These are phyloP conservation scores for Suillus subaureus DNA, from an alignment of 768 basidiomycete species.

Conservation along the genomic window DNA sequence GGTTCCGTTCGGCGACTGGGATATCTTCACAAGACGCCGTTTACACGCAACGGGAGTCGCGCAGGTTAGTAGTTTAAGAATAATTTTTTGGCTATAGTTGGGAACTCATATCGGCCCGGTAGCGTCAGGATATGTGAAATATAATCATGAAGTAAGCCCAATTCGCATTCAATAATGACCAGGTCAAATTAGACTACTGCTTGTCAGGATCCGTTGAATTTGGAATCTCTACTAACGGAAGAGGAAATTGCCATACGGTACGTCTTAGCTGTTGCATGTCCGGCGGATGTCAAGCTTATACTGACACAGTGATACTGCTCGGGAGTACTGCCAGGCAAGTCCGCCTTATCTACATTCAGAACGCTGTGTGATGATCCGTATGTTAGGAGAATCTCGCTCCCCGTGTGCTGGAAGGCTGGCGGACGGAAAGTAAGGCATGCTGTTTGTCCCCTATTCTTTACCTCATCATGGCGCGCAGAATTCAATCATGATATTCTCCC, in stretches of 20 bases:
- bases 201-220: slow-evolving; percentile 76
- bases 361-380: not conserved
- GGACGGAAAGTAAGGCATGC: slow-evolving; percentile 71
- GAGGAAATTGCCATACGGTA: slow-evolving; percentile 91
- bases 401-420: slow-evolving; percentile 86
- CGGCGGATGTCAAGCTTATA: not conserved
- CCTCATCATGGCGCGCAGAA: slow-evolving; percentile 42
- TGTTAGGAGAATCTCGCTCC: slow-evolving; percentile 78
- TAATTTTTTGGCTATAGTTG: not conserved
- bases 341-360: not conserved
- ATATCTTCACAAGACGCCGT: too few relatives aligned
- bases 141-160: slow-evolving; percentile 23
- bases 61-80: not conserved
- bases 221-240: slow-evolving; percentile 81
- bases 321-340: slow-evolving; percentile 76
- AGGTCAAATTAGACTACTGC: slow-evolving; percentile 1
- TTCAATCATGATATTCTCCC: slow-evolving; percentile 77
- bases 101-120: slow-evolving; percentile 1
- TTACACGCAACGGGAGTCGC: not conserved
- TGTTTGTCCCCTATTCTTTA: not conserved
- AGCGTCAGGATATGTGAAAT: slow-evolving; percentile 25
- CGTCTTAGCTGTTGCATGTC: slow-evolving; percentile 15
- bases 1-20: not conserved
- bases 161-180: not conserved
- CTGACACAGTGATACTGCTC: slow-evolving; percentile 70